Percentiles rank a stretch among this genome's conserved stretches.
These are phyloP conservation scores for Eucalyptus cloeziana DNA, from an alignment of 345 rosid genomes.

Conservation along the genomic window DNA sequence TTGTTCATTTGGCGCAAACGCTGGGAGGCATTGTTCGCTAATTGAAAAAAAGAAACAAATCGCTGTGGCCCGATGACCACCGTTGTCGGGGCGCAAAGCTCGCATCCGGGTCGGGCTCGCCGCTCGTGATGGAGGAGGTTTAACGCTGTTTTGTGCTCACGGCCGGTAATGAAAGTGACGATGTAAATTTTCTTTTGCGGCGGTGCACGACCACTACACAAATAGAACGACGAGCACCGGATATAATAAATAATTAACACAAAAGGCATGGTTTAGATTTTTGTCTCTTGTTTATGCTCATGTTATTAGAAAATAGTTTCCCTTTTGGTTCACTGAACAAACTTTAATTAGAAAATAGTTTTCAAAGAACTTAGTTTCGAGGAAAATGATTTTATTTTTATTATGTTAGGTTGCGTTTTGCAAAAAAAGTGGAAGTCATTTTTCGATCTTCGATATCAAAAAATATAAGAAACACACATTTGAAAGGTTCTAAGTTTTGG, in stretches of 20 bases:
- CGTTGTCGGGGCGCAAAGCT: neutral
- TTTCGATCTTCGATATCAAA: rapidly evolving
- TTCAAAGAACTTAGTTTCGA: neutral
- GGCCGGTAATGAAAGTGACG: neutral
- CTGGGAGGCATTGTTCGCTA: too few species aligned
- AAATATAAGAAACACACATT: neutral
- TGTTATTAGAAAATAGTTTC: neutral
- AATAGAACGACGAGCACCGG: neutral
- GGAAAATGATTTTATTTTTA: neutral
- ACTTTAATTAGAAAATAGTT: neutral
- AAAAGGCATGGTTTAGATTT: neutral
- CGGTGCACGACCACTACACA: rapidly evolving
- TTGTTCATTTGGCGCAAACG: too few species aligned
- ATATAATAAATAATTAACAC: neutral
- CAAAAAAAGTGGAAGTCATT: neutral
- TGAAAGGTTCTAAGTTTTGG: neutral
- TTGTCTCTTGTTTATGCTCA: neutral
- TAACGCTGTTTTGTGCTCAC: neutral
- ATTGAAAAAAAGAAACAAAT: too few species aligned
- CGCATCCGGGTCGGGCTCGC: neutral
- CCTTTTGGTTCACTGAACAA: neutral
- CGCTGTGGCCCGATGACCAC: rapidly evolving
- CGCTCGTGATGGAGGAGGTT: neutral
- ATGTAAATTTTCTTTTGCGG: neutral
- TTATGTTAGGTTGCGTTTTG: neutral